Evolutionary conservation across 2,329 filamentous ascomycete species (phyloP), one percentile per base, ranked within the genome.

Genomic region (Pyrenophora graminea): DNA sequence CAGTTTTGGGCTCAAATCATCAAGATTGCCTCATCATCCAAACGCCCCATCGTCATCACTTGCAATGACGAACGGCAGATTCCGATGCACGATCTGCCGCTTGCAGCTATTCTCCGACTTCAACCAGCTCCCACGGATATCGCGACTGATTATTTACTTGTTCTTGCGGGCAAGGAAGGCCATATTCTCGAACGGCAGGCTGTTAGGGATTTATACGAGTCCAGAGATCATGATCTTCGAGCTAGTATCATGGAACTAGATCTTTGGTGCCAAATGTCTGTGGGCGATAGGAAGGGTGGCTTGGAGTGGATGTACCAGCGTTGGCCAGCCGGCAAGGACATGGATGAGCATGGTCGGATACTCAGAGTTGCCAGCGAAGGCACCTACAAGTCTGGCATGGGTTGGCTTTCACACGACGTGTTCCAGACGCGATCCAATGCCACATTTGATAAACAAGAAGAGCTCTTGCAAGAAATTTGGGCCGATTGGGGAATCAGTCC

Each of bases 221-320:
- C 84, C 12, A 87, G 89, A 45, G 71, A 80, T 2, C 75, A 81
- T 23, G 94, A 99, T 69, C 76, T 99, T 10, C 86, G 94, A 47
- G 90, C 87, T 18, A 86, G 88, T 2, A 84, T 99, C 41, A 86
- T 82, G 48, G 91, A 97, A 55, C 81, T 99, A 23, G 87, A 96
- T 69, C 94, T 95, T 69, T 99, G 93, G 93, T 99, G 95, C 70
- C 94, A 99, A 70, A 91, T 97, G 74, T 91, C 88, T 0, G 85
- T 99, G 8, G 95, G 94, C 4, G 94, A 96, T 68, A 80, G 85
- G n/a, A 89, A 89, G 61, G 89, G 89, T 17, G 93, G 94, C 0
- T 82, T 96, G 38, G 89, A 93, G 63, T 99, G 95, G 93, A 90
- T 96, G 63, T 86, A 88, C 61, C 84, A 87, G 40, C 82, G 87